Evolutionary conservation across 2,329 filamentous ascomycete species (phyloP).

Genomic region (Aureobasidium sp.): DNA sequence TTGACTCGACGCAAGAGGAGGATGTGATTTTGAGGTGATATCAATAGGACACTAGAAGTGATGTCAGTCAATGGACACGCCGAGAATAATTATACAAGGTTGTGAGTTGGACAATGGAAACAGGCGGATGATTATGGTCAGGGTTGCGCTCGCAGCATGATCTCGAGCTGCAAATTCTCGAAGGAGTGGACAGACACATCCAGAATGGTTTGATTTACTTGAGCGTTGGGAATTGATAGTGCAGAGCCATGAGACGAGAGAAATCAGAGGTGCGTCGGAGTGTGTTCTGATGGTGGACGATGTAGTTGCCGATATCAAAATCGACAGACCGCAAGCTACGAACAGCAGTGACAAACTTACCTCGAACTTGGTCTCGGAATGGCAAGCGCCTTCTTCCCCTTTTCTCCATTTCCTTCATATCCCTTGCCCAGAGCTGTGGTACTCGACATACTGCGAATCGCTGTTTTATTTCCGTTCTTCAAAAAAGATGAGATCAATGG

Average conservation of each 20-base stretch:
- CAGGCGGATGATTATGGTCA: neutral
- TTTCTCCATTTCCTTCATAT: constrained; percentile 9
- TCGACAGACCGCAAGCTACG: neutral
- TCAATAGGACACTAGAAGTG: constrained; percentile 61
- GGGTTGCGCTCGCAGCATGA: neutral
- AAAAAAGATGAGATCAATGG: neutral
- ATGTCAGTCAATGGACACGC: neutral
- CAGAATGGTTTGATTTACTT: neutral
- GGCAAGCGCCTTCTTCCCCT: constrained; percentile 33
- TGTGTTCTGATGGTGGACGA: neutral
- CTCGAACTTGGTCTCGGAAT: constrained; percentile 59
- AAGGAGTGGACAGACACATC: neutral
- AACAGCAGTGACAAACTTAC: constrained; percentile 29
- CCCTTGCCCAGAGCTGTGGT: neutral
- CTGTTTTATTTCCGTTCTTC: neutral
- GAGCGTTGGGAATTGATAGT: neutral
- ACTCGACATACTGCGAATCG: neutral
- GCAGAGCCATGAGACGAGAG: neutral
- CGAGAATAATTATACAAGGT: no score
- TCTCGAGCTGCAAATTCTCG: neutral
- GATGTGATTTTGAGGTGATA: constrained; percentile 81
- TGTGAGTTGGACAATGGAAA: neutral
- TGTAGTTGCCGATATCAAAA: neutral
- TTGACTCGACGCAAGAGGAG: constrained; percentile 80
- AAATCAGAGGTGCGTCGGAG: neutral